A percentile compares a stretch with the other conserved stretches of the same genome.
phyloP scores from a whole-genome alignment of 306 rosid genomes.

The Styphnolobium japonicum region DNA sequence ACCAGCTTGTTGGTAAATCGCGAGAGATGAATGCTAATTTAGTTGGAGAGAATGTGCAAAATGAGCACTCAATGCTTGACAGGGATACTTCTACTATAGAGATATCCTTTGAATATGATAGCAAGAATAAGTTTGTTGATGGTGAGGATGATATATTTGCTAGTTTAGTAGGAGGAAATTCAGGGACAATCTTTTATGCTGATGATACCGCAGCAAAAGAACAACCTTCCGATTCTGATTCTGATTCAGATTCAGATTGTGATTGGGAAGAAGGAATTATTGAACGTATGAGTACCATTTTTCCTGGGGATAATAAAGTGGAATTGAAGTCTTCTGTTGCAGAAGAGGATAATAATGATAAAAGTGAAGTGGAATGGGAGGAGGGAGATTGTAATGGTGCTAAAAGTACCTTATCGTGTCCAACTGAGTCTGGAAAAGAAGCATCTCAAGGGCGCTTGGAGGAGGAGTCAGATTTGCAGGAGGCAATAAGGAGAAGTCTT shows the following conservation, averaged over 20 bases:
- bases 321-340: slow-evolving; percentile 25
- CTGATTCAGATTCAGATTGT: slow-evolving; percentile 55
- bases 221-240: slow-evolving; percentile 39
- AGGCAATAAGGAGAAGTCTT: slow-evolving; percentile 91
- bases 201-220: slow-evolving; percentile 33
- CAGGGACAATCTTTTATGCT: slow-evolving; percentile 34
- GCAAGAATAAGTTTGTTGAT: slow-evolving; percentile 37
- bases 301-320: slow-evolving; percentile 26
- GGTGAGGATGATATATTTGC: slow-evolving; percentile 75
- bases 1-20: slow-evolving; percentile 29
- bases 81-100: slow-evolving; percentile 55
- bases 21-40: slow-evolving; percentile 33
- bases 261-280: slow-evolving; percentile 69
- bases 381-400: slow-evolving; percentile 57
- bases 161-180: slow-evolving; percentile 62
- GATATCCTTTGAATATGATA: slow-evolving; percentile 62
- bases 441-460: slow-evolving; percentile 65
- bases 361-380: slow-evolving; percentile 83
- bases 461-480: slow-evolving; percentile 80
- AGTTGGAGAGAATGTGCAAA: slow-evolving; percentile 31
- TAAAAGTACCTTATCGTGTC: slow-evolving; percentile 34
- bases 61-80: slow-evolving; percentile 33
- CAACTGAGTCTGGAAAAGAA: slow-evolving; percentile 31
- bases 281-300: slow-evolving; percentile 35
- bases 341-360: slow-evolving; percentile 42